Evolutionary conservation across 202 grass and related monocot species (phyloP).

Genomic region (Musa balbisiana): DNA sequence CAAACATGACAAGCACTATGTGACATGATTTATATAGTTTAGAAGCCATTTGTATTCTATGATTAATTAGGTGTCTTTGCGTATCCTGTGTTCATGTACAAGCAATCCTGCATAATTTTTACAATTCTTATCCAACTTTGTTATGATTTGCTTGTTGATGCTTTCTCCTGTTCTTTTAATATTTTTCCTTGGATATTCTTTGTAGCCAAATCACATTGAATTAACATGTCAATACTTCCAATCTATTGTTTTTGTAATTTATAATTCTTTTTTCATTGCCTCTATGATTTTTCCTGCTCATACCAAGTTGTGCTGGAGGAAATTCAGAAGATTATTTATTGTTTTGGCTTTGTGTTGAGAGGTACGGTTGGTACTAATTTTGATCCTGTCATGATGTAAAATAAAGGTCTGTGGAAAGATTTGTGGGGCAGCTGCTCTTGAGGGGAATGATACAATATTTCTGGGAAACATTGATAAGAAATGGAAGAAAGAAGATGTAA

Average conservation of each 20-base stretch:
- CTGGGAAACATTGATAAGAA: conserved; percentile 62
- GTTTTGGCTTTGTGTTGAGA: background rate
- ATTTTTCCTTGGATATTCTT: background rate
- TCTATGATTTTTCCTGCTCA: background rate
- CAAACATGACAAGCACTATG: background rate
- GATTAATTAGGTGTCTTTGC: too few relatives aligned
- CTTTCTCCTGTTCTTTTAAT: background rate
- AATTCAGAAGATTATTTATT: background rate
- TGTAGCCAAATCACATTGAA: background rate
- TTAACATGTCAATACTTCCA: background rate
- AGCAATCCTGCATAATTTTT: too few relatives aligned
- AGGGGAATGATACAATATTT: conserved; percentile 45
- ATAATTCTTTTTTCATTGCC: background rate
- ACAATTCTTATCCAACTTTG: background rate
- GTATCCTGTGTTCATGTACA: too few relatives aligned
- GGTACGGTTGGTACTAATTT: conserved; percentile 12
- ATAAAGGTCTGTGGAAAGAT: conserved; percentile 51
- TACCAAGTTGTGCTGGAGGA: background rate
- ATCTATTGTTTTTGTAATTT: background rate
- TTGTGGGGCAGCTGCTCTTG: conserved; percentile 43
- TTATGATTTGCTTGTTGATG: background rate
- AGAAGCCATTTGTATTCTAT: too few relatives aligned
- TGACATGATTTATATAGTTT: too few relatives aligned
- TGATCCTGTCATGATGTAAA: conserved; percentile 14
- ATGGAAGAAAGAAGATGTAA: conserved; percentile 64